These are phyloP conservation scores for Physcia stellaris DNA, from an alignment of 495 filamentous ascomycete genomes.

Conservation along the genomic window DNA sequence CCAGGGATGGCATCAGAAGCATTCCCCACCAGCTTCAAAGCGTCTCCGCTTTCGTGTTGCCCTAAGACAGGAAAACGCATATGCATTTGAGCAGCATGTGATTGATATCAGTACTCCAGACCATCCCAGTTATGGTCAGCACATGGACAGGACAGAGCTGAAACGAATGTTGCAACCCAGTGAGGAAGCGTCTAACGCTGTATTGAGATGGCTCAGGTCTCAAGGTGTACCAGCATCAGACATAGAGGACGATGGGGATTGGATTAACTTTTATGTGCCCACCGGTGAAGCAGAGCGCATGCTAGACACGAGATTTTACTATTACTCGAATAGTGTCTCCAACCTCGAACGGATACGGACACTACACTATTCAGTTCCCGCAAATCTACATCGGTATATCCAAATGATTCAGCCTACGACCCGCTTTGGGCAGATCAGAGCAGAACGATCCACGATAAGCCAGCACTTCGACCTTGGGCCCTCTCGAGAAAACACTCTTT, in stretches of 20 bases:
- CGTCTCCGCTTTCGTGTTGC: slow-evolving; percentile 40
- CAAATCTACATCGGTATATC: slow-evolving; percentile 29
- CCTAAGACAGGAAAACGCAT: slow-evolving; percentile 35
- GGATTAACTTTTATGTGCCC: slow-evolving; percentile 39
- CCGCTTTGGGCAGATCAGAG: slow-evolving; percentile 28
- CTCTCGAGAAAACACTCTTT: slow-evolving; percentile 11
- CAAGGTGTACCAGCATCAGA: slow-evolving; percentile 27
- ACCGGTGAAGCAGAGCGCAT: slow-evolving; percentile 38
- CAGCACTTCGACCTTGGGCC: slow-evolving; percentile 17
- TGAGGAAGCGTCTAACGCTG: slow-evolving; percentile 23
- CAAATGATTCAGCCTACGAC: slow-evolving; percentile 44
- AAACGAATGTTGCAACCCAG: slow-evolving; percentile 34
- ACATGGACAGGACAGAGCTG: slow-evolving; percentile 46
- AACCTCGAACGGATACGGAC: slow-evolving; percentile 34
- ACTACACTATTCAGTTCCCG: slow-evolving; percentile 44
- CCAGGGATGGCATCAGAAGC: slow-evolving; percentile 17
- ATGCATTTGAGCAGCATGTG: slow-evolving; percentile 44
- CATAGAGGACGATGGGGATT: slow-evolving; percentile 37
- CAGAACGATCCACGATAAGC: slow-evolving; percentile 15
- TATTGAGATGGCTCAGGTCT: slow-evolving; percentile 37
- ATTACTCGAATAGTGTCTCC: slow-evolving; percentile 28
- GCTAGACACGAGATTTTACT: slow-evolving; percentile 39
- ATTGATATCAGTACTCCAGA: slow-evolving; percentile 49
- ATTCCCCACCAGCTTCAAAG: slow-evolving; percentile 21
- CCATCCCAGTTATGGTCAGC: slow-evolving; percentile 45